Evolutionary conservation across 2,329 filamentous ascomycete genomes (phyloP).

Genomic region (Beauveria australis): DNA sequence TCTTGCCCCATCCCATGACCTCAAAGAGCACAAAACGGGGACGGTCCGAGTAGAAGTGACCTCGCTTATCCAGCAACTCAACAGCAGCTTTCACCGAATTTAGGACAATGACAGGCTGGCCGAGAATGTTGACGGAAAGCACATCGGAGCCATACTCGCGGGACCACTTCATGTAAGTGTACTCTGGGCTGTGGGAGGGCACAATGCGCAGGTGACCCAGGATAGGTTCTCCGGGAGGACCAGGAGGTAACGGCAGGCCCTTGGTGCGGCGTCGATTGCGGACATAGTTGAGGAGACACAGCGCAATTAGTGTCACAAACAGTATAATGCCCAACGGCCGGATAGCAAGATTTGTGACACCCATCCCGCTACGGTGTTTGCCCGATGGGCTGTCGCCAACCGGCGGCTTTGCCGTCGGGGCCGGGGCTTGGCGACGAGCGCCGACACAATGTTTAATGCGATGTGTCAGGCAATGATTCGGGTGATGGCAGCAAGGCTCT

Average conservation of each 20-base stretch:
- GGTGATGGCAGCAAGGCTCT: background rate
- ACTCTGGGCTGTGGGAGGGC: slow-evolving; percentile 25
- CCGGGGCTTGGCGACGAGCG: background rate
- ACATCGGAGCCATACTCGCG: slow-evolving; percentile 42
- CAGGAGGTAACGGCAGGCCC: slow-evolving; percentile 22
- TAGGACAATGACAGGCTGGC: slow-evolving; percentile 31
- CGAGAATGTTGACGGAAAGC: slow-evolving; percentile 25
- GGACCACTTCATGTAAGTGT: slow-evolving; percentile 23
- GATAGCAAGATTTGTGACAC: background rate
- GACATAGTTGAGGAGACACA: slow-evolving; percentile 9
- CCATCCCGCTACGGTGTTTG: background rate
- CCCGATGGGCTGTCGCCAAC: background rate
- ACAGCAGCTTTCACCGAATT: slow-evolving; percentile 34
- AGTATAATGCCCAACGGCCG: background rate
- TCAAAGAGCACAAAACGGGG: slow-evolving; percentile 36
- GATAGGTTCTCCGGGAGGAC: slow-evolving; percentile 28
- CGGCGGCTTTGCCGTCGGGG: background rate
- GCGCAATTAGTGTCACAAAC: background rate
- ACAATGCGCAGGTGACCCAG: slow-evolving; percentile 37
- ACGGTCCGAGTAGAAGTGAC: slow-evolving; percentile 35
- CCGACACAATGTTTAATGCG: background rate
- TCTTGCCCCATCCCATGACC: slow-evolving; percentile 38
- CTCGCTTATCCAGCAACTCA: slow-evolving; percentile 37
- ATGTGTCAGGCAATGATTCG: background rate
- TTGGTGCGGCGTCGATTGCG: slow-evolving; percentile 2